Evolutionary conservation across 106 monocot genomes (phyloP), one percentile per base, ranked within the genome.

Genomic region (Cymbidium sinense): DNA sequence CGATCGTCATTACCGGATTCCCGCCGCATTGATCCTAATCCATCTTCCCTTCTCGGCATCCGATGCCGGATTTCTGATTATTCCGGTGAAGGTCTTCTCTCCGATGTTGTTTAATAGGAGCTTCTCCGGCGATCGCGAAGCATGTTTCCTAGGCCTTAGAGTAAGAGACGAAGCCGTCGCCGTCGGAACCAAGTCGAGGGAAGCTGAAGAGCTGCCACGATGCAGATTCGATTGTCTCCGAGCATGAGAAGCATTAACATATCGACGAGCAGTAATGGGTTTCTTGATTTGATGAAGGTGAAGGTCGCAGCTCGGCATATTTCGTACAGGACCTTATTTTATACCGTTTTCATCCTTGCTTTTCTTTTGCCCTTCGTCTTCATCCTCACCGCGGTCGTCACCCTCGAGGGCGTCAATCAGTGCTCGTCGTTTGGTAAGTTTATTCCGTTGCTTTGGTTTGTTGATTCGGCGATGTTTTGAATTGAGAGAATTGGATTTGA

Each of bases 201-300:
- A 55, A 18, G 39, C 28, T 33, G 34, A 69, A 33, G 52, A 70
- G 87, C 65, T 21, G 80, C 87, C 70, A 93, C 69, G 93, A 96
- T 96, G 96, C 96, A 93, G 96, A 93, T 96, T 87, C 93, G 93
- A 82, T 78, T 93, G 35, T 96, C 96, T 50, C 93, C 91, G 70
- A 93, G 96, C 81, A 93, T 93, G 96, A 91, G 91, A 85, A 96
- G 93, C 91, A 91, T 96, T 85, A 93, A 91, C 67, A 96, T 95
- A 82, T 91, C 93, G 37, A 87, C 93, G 54, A 87, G 84, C 78
- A 86, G 74, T 81, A 85, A 90, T 83, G 93, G 93, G 39, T 81
- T 95, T 35, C 79, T 93, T 58, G 93, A 93, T 77, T 75, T 89
- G 80, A 89, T 89, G 91, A 96, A 93, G 91, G 78, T 91, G 70